Evolutionary conservation across 2,329 filamentous ascomycete species (phyloP).

Genomic region (Pseudogymnoascus sp.): DNA sequence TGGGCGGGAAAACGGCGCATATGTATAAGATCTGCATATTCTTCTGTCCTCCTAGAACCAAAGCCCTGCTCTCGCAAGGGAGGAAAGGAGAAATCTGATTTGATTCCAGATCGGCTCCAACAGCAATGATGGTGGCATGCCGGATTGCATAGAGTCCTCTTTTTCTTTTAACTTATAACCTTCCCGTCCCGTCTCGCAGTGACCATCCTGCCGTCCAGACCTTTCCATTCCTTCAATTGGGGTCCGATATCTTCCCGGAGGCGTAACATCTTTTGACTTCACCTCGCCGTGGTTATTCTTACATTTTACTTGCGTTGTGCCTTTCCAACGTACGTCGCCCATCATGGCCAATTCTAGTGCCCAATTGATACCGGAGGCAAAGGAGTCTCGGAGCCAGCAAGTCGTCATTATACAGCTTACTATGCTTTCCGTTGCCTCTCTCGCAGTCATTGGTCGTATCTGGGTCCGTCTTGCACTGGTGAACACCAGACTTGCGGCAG

Average conservation of each 20-base stretch:
- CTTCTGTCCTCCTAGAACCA: neutral
- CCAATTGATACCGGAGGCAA: neutral
- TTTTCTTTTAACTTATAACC: neutral
- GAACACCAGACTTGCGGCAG: neutral
- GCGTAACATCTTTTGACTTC: neutral
- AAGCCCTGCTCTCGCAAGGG: conserved; percentile 1
- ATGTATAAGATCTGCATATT: neutral
- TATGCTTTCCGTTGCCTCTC: neutral
- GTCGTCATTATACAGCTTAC: neutral
- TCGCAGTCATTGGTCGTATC: neutral
- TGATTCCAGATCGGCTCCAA: neutral
- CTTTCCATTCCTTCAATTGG: neutral
- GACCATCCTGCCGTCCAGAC: neutral
- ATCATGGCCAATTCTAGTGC: neutral
- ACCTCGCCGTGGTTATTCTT: neutral
- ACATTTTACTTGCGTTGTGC: neutral
- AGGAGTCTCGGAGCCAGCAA: neutral
- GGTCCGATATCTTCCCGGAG: neutral
- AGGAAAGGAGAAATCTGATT: neutral
- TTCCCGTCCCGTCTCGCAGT: neutral
- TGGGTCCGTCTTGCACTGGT: neutral
- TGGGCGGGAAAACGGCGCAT: neutral
- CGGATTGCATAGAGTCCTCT: neutral
- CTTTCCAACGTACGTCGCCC: neutral
- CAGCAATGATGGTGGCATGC: neutral